Conservation (phyloP, 2,329 filamentous ascomycete species). For the Monilinia fructigena region DNA sequence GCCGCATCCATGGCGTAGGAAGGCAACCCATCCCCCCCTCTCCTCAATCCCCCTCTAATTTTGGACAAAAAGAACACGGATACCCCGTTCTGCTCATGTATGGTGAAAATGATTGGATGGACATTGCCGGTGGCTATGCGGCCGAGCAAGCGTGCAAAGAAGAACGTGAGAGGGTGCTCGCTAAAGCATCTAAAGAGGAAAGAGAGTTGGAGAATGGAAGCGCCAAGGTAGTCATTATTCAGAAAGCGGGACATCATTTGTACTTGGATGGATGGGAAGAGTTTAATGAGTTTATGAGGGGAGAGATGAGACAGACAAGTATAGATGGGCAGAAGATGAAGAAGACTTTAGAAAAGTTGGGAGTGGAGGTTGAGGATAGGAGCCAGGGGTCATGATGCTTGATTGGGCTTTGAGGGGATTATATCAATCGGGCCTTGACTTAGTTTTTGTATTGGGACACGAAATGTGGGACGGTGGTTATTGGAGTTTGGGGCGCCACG, state of each 20-base stretch:
- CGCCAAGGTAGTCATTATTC: slow-evolving; percentile 78
- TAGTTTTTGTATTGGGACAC: neutral
- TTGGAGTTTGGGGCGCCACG: neutral
- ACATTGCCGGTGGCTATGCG: slow-evolving; percentile 79
- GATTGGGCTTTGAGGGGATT: neutral
- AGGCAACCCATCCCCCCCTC: slow-evolving; percentile 54
- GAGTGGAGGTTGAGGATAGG: slow-evolving; percentile 2
- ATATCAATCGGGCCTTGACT: neutral
- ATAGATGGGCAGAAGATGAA: slow-evolving; percentile 29
- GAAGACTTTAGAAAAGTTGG: slow-evolving; percentile 6
- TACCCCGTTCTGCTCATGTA: slow-evolving; percentile 92
- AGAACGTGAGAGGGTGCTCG: slow-evolving; percentile 59
- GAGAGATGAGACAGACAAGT: slow-evolving; percentile 62
- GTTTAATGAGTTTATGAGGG: slow-evolving; percentile 63
- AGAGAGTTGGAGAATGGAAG: slow-evolving; percentile 70
- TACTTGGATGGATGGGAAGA: slow-evolving; percentile 70
- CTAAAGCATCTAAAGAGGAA: slow-evolving; percentile 65
- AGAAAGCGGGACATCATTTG: slow-evolving; percentile 68
- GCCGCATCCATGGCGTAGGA: slow-evolving; percentile 81
- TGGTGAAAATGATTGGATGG: slow-evolving; percentile 99
- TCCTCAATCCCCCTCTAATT: slow-evolving; percentile 1
- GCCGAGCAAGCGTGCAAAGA: slow-evolving; percentile 76
- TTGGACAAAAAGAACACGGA: slow-evolving; percentile 51
- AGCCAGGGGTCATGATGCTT: neutral
- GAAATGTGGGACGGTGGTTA: neutral